Base-by-base conservation (phyloP, 805 yeast genomes). In the Kazachstania taianensis region DNA sequence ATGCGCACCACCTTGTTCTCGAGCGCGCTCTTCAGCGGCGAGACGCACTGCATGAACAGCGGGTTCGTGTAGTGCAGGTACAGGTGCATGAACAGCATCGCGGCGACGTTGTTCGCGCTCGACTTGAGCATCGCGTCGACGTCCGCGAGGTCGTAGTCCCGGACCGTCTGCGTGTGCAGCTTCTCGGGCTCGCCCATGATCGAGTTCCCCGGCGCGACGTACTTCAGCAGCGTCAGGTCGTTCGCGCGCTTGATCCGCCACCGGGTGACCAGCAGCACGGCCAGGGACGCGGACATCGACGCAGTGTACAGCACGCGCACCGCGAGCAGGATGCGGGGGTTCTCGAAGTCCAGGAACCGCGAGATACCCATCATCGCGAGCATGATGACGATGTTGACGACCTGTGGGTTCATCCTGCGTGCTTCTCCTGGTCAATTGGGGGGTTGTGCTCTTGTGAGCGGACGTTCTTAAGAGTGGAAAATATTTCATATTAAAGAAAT, bases 31-130 rank as follows among this genome's bases (percentile, higher is more conserved):
- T 92, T 92, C 52, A 92, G 67, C 35, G 96, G 89, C 36, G 94
- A 74, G 50, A 92, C 74, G 45, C 87, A 78, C 69, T 92, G 97
- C 86, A 89, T 81, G 49, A 92, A 77, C 59, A 92, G 73, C 41
- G 98, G 98, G 66, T 92, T 86, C 62, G 96, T 86, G 72, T 85
- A 92, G 65, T 85, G 81, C 94, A 92, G 76, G 76, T 89, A 89
- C 43, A 92, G 56, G 65, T 92, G 98, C 97, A 89, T 87, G 78
- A 89, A 82, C 18, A 81, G 94, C 87, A 92, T 87, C 94, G 92
- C 85, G 52, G 94, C 96, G 49, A 87, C 58, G 45, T 94, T 81
- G 44, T 94, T 82, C 70, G 80, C 78, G 48, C 85, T 73, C 45
- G 94, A 75, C 65, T 82, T 85, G 62, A 87, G 72, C 41, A 85